A percentile compares a stretch with the other conserved stretches of the same genome.
Evolutionary conservation across 208 protist species (phyloP).

Genomic region (Leptomonas seymouri): DNA sequence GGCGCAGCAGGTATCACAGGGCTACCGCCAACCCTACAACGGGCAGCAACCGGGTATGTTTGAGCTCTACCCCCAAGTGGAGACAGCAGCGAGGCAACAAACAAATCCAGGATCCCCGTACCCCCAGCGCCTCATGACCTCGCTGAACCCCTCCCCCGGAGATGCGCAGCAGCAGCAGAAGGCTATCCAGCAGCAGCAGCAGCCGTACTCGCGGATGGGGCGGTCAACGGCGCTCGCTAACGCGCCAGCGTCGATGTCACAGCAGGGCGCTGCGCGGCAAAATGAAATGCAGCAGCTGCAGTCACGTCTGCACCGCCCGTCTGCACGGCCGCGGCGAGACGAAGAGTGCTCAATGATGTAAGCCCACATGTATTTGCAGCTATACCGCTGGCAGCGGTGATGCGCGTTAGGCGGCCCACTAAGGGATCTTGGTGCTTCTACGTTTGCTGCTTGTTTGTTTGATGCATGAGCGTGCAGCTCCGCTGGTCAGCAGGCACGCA

Average conservation of each 20-base stretch:
- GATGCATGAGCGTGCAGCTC: no score
- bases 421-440: no score
- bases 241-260: not conserved
- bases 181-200: slow-evolving; percentile 21
- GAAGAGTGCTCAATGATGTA: slow-evolving; percentile 27
- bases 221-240: not conserved
- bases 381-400: no score
- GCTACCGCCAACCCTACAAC: not conserved
- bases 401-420: no score
- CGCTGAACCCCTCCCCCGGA: slow-evolving; percentile 1
- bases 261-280: not conserved
- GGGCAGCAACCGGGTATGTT: not conserved
- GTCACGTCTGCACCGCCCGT: slow-evolving; percentile 10
- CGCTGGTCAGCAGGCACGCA: no score
- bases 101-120: not conserved
- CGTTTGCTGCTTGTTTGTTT: no score
- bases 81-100: not conserved
- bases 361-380: not conserved
- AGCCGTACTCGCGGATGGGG: slow-evolving; percentile 10
- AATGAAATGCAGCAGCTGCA: not conserved
- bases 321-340: slow-evolving; percentile 7
- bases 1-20: not conserved
- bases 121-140: slow-evolving; percentile 4
- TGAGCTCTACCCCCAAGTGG: not conserved
- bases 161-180: slow-evolving; percentile 6